Evolutionary conservation across 2,329 filamentous ascomycete species (phyloP).

Genomic region (Calonectria leucothoes): DNA sequence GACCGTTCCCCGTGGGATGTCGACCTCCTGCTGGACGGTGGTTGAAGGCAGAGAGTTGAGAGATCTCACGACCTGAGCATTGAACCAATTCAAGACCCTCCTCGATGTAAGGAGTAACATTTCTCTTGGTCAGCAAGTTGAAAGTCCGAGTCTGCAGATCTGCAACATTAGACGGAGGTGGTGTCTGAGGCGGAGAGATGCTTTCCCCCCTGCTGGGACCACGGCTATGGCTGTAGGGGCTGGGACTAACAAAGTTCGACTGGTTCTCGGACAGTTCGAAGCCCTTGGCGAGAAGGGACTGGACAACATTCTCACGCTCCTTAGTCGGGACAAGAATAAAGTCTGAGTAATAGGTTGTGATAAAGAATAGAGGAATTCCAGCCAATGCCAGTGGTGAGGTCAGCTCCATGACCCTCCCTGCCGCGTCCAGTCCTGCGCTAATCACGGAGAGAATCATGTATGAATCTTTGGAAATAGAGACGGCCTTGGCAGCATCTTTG

Average conservation of each 20-base stretch:
- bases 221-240: conserved; percentile 48
- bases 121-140: conserved; percentile 79
- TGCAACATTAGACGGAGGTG: conserved; percentile 79
- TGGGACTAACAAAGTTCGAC: conserved; percentile 72
- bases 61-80: conserved; percentile 75
- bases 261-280: conserved; percentile 85
- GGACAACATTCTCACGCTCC: conserved; percentile 78
- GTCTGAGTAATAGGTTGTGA: conserved; percentile 97
- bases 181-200: conserved; percentile 70
- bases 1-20: conserved; percentile 49
- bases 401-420: conserved; percentile 89
- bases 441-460: conserved; percentile 92
- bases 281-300: conserved; percentile 80
- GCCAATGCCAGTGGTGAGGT: conserved; percentile 92
- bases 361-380: conserved; percentile 97
- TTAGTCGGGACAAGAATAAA: conserved; percentile 91
- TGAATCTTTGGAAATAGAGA: conserved; percentile 83
- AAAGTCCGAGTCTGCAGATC: conserved; percentile 90
- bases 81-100: conserved; percentile 78
- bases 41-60: conserved; percentile 54
- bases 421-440: conserved; percentile 89
- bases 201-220: conserved; percentile 52
- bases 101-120: conserved; percentile 79
- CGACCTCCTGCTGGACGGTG: conserved; percentile 51
- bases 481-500: conserved; percentile 59